A percentile compares a stretch with the other conserved stretches of the same genome.
phyloP scores from a whole-genome alignment of 164 flowering plant species.

The Annona squamosa region DNA sequence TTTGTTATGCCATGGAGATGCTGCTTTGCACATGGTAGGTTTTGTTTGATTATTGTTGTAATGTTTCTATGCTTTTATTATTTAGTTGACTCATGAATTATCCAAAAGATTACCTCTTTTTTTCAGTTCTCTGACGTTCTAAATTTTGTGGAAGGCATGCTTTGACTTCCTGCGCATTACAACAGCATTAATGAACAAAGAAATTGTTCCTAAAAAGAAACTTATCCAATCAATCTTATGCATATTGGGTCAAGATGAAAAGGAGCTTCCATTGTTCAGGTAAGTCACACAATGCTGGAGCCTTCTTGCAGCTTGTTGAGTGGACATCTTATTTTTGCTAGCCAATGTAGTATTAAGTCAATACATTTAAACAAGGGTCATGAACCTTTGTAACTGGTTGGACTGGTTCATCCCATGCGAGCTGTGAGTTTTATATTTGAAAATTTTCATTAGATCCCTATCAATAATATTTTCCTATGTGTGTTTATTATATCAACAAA shows the following conservation, averaged over 20 bases:
- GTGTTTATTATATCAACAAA: no score
- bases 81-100: slow-evolving; percentile 2
- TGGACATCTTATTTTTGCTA: not conserved
- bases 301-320: slow-evolving; percentile 11
- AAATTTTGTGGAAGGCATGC: slow-evolving; percentile 62
- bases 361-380: not conserved
- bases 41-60: not conserved
- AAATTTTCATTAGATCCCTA: no score
- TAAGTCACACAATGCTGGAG: slow-evolving; percentile 17
- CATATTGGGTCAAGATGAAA: slow-evolving; percentile 47
- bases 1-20: slow-evolving; percentile 73
- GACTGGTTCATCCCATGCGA: not conserved
- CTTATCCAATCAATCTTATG: slow-evolving; percentile 49
- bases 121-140: slow-evolving; percentile 1
- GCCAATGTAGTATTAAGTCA: not conserved
- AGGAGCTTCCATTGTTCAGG: slow-evolving; percentile 58
- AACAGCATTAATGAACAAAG: slow-evolving; percentile 43
- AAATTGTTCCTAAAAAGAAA: slow-evolving; percentile 62
- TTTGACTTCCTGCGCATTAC: slow-evolving; percentile 76
- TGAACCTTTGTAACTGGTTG: not conserved
- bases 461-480: no score
- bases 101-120: not conserved
- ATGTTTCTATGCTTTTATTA: slow-evolving; percentile 6
- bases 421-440: no score
- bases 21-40: slow-evolving; percentile 84